Evolutionary conservation across 345 rosid species (phyloP).

Genomic region (Erodium maritimum): DNA sequence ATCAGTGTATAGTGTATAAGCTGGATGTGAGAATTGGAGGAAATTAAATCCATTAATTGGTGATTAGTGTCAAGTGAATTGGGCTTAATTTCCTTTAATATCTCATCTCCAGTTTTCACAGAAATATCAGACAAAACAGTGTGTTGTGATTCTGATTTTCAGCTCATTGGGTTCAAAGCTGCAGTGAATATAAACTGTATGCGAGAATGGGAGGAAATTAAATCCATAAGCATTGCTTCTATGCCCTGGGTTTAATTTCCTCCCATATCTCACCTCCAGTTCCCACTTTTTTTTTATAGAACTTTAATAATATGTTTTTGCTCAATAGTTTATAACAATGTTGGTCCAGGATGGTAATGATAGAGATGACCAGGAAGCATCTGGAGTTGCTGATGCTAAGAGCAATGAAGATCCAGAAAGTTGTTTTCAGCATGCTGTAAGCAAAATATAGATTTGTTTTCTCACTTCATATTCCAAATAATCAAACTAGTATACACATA

Average conservation of each 20-base stretch:
- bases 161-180: no score
- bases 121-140: neutral
- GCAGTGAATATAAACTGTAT: no score
- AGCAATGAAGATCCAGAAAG: constrained; percentile 7
- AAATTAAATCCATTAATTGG: neutral
- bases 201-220: neutral
- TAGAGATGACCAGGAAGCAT: constrained; percentile 35
- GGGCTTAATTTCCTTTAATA: neutral
- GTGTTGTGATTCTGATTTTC: no score
- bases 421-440: neutral
- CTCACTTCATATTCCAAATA: neutral
- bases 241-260: no score
- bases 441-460: neutral
- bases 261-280: no score
- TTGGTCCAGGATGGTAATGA: constrained; percentile 20
- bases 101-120: neutral
- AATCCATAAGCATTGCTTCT: neutral
- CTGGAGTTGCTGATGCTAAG: constrained; percentile 24
- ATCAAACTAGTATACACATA: no score
- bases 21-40: neutral
- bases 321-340: no score
- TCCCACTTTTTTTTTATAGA: no score
- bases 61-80: neutral
- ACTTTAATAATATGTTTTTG: no score
- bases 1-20: neutral